These are phyloP conservation scores for Chlamydomonas eustigma DNA, from an alignment of 139 green algal genomes.

Conservation along the genomic window DNA sequence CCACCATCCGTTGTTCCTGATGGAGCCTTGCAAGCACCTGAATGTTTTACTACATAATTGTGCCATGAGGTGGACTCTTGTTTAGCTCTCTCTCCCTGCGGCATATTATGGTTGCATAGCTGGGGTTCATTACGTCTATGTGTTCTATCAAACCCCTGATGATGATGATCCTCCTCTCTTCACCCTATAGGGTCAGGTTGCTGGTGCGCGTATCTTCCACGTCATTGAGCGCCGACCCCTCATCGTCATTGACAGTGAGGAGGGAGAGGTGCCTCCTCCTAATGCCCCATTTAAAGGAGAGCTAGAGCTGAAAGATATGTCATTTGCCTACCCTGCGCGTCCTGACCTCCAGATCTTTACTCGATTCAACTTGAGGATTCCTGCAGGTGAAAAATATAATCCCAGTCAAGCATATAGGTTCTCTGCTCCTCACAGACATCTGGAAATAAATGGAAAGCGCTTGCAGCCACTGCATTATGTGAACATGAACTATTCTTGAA, in stretches of 20 bases:
- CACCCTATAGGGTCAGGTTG: constrained; percentile 39
- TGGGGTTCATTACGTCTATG: too few species aligned
- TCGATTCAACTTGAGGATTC: constrained; percentile 57
- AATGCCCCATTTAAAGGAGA: neutral
- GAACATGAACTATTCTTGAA: too few species aligned
- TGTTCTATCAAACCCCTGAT: too few species aligned
- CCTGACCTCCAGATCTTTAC: constrained; percentile 32
- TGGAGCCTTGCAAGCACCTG: constrained; percentile 49
- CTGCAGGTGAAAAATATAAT: too few species aligned
- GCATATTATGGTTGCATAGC: too few species aligned
- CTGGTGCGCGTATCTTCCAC: constrained; percentile 64
- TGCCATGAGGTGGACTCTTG: neutral
- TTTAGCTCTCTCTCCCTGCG: too few species aligned
- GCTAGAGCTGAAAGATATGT: constrained; percentile 23
- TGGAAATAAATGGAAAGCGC: too few species aligned
- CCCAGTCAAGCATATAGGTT: too few species aligned
- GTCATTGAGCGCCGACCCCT: constrained; percentile 66
- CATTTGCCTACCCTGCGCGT: constrained; percentile 65
- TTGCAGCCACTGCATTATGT: too few species aligned
- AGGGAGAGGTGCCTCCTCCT: neutral
- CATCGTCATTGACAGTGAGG: constrained; percentile 57
- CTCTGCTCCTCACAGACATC: too few species aligned
- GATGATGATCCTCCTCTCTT: too few species aligned
- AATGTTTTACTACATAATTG: constrained; percentile 44
- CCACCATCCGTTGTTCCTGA: too few species aligned